A percentile compares a stretch with the other conserved stretches of the same genome.
phyloP scores from a whole-genome alignment of 202 grass and related monocot genomes.

The Eragrostis tef region DNA sequence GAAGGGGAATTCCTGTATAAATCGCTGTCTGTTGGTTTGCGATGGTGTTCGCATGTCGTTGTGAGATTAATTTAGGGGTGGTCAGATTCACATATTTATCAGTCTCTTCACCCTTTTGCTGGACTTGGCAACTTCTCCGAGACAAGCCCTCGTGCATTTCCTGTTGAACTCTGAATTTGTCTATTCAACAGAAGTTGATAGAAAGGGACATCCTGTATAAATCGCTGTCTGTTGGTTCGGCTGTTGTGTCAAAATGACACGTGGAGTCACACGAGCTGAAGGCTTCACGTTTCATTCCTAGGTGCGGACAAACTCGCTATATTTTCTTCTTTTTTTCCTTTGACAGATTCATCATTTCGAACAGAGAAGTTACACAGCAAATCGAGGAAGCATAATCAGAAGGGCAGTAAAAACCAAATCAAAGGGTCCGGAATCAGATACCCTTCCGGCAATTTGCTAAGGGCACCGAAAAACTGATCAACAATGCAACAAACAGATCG shows the following conservation, averaged over 20 bases:
- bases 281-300: too few species aligned
- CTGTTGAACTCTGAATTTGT: conserved; percentile 47
- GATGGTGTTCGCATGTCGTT: not conserved
- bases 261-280: not conserved
- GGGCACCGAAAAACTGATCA: too few species aligned
- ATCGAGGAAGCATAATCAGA: too few species aligned
- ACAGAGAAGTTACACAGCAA: too few species aligned
- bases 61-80: conserved; percentile 65
- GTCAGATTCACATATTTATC: conserved; percentile 76
- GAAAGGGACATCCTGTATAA: conserved; percentile 33
- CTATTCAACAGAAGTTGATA: conserved; percentile 59
- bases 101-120: conserved; percentile 54
- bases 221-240: not conserved
- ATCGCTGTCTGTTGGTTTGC: not conserved
- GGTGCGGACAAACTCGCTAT: too few species aligned
- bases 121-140: conserved; percentile 54
- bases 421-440: too few species aligned
- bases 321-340: too few species aligned
- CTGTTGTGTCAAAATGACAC: not conserved
- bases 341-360: too few species aligned
- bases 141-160: conserved; percentile 34
- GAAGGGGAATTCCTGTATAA: conserved; percentile 32
- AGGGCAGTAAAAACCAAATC: too few species aligned
- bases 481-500: too few species aligned
- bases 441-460: too few species aligned